Conservation (phyloP, 2,329 filamentous ascomycete species). For the Trichophyton mentagrophytes region DNA sequence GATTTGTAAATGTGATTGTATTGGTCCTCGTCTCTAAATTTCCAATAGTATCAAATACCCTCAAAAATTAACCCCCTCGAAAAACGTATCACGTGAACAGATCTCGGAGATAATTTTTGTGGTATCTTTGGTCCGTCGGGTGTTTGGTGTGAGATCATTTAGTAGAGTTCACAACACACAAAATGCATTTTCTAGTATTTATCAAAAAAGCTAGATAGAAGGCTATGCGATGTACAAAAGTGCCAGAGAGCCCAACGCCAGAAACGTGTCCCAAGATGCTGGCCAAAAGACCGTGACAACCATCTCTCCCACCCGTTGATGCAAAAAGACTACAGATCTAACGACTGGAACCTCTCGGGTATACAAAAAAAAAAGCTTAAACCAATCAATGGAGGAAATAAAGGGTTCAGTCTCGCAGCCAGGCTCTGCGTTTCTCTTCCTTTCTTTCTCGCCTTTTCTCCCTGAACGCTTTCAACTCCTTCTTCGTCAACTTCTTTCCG, state of each 20-base stretch:
- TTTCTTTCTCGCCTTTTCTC: slow-evolving; percentile 81
- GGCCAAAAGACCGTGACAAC: background rate
- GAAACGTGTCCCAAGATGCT: background rate
- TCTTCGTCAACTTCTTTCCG: slow-evolving; percentile 69
- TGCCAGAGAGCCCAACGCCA: background rate
- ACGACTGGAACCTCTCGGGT: background rate
- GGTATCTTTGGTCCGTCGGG: too few species aligned
- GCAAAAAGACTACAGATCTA: background rate
- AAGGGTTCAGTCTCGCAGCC: slow-evolving; percentile 63
- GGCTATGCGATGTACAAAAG: background rate
- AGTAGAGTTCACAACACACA: too few species aligned
- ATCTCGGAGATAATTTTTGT: too few species aligned
- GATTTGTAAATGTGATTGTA: background rate
- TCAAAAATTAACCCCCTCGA: background rate
- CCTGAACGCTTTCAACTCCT: slow-evolving; percentile 81
- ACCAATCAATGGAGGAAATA: background rate
- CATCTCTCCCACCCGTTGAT: background rate
- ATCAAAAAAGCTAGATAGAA: background rate
- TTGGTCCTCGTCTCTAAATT: background rate
- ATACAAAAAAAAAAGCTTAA: background rate
- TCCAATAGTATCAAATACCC: background rate
- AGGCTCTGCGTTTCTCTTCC: slow-evolving; percentile 85
- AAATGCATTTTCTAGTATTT: background rate
- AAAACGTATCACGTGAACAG: background rate
- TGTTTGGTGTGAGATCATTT: too few species aligned